Evolutionary conservation across 805 yeast genomes (phyloP).

Genomic region (Metschnikowia continentalis): DNA sequence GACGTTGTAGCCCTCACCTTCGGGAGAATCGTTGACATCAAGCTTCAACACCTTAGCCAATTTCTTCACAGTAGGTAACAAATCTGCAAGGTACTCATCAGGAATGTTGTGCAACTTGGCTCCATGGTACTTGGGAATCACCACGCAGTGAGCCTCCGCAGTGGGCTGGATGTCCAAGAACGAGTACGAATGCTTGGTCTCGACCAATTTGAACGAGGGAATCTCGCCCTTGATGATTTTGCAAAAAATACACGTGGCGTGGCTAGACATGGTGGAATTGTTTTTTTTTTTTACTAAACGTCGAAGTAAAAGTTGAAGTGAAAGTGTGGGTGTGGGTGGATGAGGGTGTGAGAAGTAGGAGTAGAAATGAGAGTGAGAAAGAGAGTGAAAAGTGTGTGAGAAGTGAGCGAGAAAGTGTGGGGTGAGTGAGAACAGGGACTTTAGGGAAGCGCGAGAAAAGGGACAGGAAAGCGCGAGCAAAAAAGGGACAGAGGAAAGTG

Average conservation of each 20-base stretch:
- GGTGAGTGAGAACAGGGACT: too few relatives aligned
- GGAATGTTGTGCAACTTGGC: conserved; percentile 90
- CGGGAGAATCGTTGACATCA: conserved; percentile 55
- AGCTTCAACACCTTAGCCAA: conserved; percentile 69
- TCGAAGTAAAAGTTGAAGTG: too few relatives aligned
- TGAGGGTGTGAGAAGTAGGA: too few relatives aligned
- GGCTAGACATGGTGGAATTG: conserved; percentile 24
- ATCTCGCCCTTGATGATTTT: conserved; percentile 94
- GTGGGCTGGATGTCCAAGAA: conserved; percentile 94
- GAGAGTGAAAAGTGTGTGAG: not conserved
- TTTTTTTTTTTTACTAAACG: too few relatives aligned
- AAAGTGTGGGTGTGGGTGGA: too few relatives aligned
- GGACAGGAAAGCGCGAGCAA: too few relatives aligned
- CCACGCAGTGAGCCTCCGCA: conserved; percentile 79
- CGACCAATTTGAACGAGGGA: conserved; percentile 86
- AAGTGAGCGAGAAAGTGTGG: not conserved
- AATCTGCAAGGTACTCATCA: conserved; percentile 81
- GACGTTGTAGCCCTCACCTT: conserved; percentile 77
- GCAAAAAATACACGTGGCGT: conserved; percentile 83
- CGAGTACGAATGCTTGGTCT: conserved; percentile 76
- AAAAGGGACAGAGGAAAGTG: too few relatives aligned
- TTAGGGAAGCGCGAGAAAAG: too few relatives aligned
- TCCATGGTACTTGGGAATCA: conserved; percentile 92
- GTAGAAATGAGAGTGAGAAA: not conserved
- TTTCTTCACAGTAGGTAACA: conserved; percentile 85